Evolutionary conservation across 495 filamentous ascomycete species (phyloP), one percentile per base, ranked within the genome.

Genomic region (Oleoguttula mirabilis): DNA sequence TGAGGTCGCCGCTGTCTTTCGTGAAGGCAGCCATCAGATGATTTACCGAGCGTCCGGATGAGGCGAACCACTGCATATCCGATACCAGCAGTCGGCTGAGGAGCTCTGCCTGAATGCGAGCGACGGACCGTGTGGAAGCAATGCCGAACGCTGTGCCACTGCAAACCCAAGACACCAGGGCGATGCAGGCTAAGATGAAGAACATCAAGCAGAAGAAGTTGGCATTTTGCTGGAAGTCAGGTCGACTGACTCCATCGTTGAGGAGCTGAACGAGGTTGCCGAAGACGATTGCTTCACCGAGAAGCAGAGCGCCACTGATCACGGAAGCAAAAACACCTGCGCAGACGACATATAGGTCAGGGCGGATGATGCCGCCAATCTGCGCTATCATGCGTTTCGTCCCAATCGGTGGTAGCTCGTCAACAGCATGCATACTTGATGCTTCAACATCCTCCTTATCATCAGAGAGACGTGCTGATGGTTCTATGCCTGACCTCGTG

Each of bases 151-250:
- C 51, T 2, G 58, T 62, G 45, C 70, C 67, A 36, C 64, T 66
- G 37, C 59, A 39, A 2, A 56, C 59, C 47, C 72, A 65, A 1
- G 67, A 61, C 5, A 63, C 55, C 8, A 75, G 51, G 34, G 64
- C 71, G 8, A 65, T 53, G 3, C 72, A 55, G 12, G 69, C 62
- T 4, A 77, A 57, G 6, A 69, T 52, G 33, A 76, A 73, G 52
- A 76, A 76, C 48, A 74, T 64, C 0, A 73, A 54, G 14, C 65
- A 66, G 41, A 66, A 75, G 44, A 73, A 64, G 20, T 66, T 50
- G 4, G 61, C 62, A 21, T 52, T 47, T 37, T 50, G 39, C n/a
- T 57, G 60, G 10, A 63, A 47, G 14, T 47, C 22, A 0, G 35
- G 14, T 4, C 27, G 10, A 14, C 36, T 36, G 15, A 42, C 41